Evolutionary conservation across 2,329 filamentous ascomycete genomes (phyloP).

Genomic region (Aspergillus quadricinctus): DNA sequence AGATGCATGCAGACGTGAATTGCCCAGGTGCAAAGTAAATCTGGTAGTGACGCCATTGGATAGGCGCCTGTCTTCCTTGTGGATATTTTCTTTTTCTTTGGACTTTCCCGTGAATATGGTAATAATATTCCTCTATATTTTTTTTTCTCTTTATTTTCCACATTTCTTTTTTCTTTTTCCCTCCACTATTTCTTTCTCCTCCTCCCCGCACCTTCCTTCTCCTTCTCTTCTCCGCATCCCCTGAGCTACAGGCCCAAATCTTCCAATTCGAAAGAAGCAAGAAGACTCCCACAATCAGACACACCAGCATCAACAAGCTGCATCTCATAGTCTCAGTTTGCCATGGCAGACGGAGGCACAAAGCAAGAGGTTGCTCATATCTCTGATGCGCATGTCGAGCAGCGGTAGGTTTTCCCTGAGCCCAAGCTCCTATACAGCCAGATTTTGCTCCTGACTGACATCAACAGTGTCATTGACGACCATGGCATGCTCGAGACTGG

Average conservation of each 20-base stretch:
- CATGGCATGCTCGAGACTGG: slow-evolving; percentile 18
- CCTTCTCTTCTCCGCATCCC: neutral
- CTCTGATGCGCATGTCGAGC: slow-evolving; percentile 1
- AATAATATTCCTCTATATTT: neutral
- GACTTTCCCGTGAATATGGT: neutral
- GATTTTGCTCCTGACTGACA: neutral
- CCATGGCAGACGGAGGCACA: slow-evolving; percentile 8
- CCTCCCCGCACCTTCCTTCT: slow-evolving; percentile 4
- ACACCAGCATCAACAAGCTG: neutral
- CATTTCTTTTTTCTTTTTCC: neutral
- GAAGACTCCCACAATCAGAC: neutral
- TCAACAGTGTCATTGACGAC: slow-evolving; percentile 9
- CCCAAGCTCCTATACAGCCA: neutral
- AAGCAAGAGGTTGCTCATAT: slow-evolving; percentile 4
- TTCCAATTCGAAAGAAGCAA: neutral
- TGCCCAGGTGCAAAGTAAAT: neutral
- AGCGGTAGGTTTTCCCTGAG: slow-evolving; percentile 9
- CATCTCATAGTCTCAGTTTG: slow-evolving; percentile 3
- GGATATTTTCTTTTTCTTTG: neutral
- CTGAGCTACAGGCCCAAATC: neutral
- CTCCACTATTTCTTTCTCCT: neutral
- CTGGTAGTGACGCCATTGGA: neutral
- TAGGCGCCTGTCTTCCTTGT: neutral
- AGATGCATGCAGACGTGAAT: neutral
- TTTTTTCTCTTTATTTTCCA: slow-evolving; percentile 2